Evolutionary conservation across 345 rosid species (phyloP), one percentile per base, ranked within the genome.

Genomic region (Acer campestre): DNA sequence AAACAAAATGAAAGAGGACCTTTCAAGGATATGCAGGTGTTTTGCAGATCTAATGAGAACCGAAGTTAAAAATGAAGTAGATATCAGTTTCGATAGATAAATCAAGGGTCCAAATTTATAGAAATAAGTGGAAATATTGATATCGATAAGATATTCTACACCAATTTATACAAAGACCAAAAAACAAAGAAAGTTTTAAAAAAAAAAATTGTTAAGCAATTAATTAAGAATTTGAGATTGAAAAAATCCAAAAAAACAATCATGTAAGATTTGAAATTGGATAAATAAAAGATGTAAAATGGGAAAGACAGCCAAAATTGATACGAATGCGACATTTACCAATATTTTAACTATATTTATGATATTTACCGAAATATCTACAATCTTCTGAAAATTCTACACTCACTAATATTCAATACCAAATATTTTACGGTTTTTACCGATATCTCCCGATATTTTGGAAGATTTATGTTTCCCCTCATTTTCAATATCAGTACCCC

Each of bases 1-100:
- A 64, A 67, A 64, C 59, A 38, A 29, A 67, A 16, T 7, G 22
- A 73, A 79, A 29, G n/a, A 56, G 70, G 55, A 62, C 44, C 64
- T 31, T 67, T 48, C 44, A 2, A 56, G 7, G 49, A 55, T 17
- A 69, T 58, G 13, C 40, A 74, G 38, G 78, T 44, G 31, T 53
- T 35, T 56, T 40, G n/a, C 20, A 62, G 40, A 7, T 61, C 48
- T 29, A 17, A 63, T 31, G 48, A 14, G n/a, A 31, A 74, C 49
- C 4, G 29, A 55, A 63, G 77, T 75, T 51, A 51, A 14, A 51
- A 51, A 51, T 14, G 11, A 44, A 51, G 56, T 51, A 51, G 10
- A 51, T 51, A 51, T 51, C 53, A 11, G 53, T 49, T 49, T 12
- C 16, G 0, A 49, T 49, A 13, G 53, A 11, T 49, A 48, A 12